These are phyloP conservation scores for Ophiostoma tasmaniense DNA, from an alignment of 2,329 filamentous ascomycete species.

Conservation along the genomic window DNA sequence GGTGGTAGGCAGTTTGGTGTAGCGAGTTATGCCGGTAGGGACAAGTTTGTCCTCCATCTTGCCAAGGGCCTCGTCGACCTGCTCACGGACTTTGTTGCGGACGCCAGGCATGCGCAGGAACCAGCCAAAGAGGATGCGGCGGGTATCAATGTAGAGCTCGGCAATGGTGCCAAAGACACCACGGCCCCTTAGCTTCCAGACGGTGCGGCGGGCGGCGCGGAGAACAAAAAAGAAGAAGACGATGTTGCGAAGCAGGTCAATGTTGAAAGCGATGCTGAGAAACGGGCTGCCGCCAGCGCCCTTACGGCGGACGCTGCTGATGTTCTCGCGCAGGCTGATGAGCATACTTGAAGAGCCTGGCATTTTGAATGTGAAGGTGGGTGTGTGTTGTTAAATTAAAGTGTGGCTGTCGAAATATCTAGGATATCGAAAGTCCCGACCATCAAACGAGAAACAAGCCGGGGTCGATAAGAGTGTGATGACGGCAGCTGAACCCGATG, in stretches of 20 bases:
- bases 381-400: neutral
- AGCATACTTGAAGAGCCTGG: constrained; percentile 62
- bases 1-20: constrained; percentile 69
- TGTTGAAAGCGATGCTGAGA: constrained; percentile 45
- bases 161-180: constrained; percentile 71
- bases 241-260: constrained; percentile 74
- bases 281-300: constrained; percentile 42
- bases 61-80: constrained; percentile 69
- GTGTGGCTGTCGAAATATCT: neutral
- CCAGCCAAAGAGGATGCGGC: constrained; percentile 69
- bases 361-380: constrained; percentile 34
- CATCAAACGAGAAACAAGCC: neutral
- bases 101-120: constrained; percentile 84
- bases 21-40: constrained; percentile 56
- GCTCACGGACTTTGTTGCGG: constrained; percentile 72
- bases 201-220: constrained; percentile 69
- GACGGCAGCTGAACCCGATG: neutral
- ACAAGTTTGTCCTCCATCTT: constrained; percentile 82
- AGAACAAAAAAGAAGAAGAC: constrained; percentile 83
- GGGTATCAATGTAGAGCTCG: constrained; percentile 63
- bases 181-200: constrained; percentile 81
- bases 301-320: constrained; percentile 51
- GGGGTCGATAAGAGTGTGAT: neutral
- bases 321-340: constrained; percentile 59
- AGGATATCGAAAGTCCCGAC: neutral